Conservation (phyloP, 2,329 filamentous ascomycete species). For the Ambrosiella beaveri region DNA sequence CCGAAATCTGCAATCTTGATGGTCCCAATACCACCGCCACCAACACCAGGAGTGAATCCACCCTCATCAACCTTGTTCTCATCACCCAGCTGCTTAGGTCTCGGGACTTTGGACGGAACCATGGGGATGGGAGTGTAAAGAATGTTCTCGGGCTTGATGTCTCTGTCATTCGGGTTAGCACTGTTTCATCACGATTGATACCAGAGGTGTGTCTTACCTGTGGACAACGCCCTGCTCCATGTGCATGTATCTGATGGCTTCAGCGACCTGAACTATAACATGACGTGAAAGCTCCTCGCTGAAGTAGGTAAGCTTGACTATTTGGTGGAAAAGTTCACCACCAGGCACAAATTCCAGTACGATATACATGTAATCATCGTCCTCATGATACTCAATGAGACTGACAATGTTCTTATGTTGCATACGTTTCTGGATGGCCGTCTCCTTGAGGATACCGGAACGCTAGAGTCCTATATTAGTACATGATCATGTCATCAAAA, state of each 20-base stretch:
- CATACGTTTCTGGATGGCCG: slow-evolving; percentile 94
- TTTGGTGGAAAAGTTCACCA: slow-evolving; percentile 95
- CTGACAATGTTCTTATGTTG: slow-evolving; percentile 94
- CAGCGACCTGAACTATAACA: slow-evolving; percentile 88
- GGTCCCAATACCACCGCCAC: slow-evolving; percentile 74
- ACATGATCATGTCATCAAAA: not conserved
- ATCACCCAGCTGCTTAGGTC: slow-evolving; percentile 69
- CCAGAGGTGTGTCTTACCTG: slow-evolving; percentile 44
- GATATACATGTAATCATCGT: slow-evolving; percentile 91
- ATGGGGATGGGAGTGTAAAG: slow-evolving; percentile 78
- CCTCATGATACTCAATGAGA: slow-evolving; percentile 85
- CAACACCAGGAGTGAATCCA: slow-evolving; percentile 68
- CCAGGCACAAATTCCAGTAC: slow-evolving; percentile 87
- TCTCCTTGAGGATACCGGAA: slow-evolving; percentile 95
- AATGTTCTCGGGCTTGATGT: slow-evolving; percentile 97
- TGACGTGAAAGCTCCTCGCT: slow-evolving; percentile 90
- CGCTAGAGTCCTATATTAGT: slow-evolving; percentile 37
- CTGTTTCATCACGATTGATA: slow-evolving; percentile 1
- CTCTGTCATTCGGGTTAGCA: slow-evolving; percentile 32
- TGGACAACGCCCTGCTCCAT: slow-evolving; percentile 93
- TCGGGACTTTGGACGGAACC: slow-evolving; percentile 61
- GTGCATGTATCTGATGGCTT: slow-evolving; percentile 78
- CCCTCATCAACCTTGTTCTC: slow-evolving; percentile 97
- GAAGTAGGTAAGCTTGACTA: slow-evolving; percentile 94
- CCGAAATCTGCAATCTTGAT: slow-evolving; percentile 99